Percentiles rank a stretch among this genome's conserved stretches.
Evolutionary conservation across 495 filamentous ascomycete genomes (phyloP).

Genomic region (Pyrenula aspistea): DNA sequence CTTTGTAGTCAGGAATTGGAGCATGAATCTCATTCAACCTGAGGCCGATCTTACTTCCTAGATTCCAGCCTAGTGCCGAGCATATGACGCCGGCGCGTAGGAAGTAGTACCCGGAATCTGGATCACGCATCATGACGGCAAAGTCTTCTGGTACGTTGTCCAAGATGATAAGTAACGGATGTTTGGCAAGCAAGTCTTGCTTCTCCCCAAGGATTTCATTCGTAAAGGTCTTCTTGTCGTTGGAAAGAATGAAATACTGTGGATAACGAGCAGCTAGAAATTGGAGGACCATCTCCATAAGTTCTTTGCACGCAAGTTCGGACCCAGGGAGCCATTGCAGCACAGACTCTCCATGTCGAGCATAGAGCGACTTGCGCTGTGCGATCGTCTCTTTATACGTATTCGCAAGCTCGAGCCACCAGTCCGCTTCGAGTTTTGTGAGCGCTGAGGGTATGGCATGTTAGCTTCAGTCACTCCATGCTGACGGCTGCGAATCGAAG

Average conservation of each 20-base stretch:
- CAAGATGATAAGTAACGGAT: constrained; percentile 61
- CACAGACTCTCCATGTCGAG: constrained; percentile 48
- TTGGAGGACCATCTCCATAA: constrained; percentile 82
- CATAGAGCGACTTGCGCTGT: constrained; percentile 60
- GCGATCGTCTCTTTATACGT: constrained; percentile 59
- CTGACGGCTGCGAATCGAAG: background rate
- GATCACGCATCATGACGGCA: constrained; percentile 64
- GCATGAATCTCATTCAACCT: constrained; percentile 64
- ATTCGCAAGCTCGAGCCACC: constrained; percentile 83
- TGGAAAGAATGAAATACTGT: constrained; percentile 55
- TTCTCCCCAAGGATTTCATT: constrained; percentile 60
- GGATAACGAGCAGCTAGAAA: constrained; percentile 74
- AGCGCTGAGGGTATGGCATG: constrained; percentile 40
- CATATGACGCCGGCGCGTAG: constrained; percentile 73
- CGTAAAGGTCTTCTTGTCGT: constrained; percentile 47
- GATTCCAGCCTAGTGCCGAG: constrained; percentile 70
- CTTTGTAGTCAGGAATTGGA: constrained; percentile 76
- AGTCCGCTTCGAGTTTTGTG: constrained; percentile 70
- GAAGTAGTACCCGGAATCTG: constrained; percentile 58
- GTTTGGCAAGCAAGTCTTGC: constrained; percentile 47
- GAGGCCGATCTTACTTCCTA: constrained; percentile 62
- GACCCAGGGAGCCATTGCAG: constrained; percentile 64
- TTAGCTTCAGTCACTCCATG: constrained; percentile 5
- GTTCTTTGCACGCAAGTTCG: constrained; percentile 72
- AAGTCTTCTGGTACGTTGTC: constrained; percentile 88